Conservation (phyloP, 352 stramenopile species). For the Globisporangium heterothallicum region DNA sequence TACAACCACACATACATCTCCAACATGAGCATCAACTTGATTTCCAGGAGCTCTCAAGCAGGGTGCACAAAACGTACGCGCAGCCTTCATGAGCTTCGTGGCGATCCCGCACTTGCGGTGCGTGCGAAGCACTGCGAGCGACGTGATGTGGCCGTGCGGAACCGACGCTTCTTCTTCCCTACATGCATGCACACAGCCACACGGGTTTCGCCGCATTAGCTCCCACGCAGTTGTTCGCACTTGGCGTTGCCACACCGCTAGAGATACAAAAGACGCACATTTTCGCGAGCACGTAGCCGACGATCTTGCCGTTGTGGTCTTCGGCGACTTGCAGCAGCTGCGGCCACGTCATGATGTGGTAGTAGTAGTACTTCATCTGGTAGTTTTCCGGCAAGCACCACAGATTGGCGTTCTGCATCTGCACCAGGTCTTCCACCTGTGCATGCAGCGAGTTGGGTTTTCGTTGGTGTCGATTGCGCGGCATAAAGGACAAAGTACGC, state of each 20-base stretch:
- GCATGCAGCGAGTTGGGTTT: too few relatives aligned
- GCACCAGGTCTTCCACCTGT: slow-evolving; percentile 92
- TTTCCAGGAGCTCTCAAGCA: background rate
- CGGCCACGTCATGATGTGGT: slow-evolving; percentile 99
- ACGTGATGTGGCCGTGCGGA: slow-evolving; percentile 99
- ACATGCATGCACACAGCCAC: background rate
- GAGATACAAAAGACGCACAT: slow-evolving; percentile 86
- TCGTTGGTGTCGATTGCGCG: too few relatives aligned
- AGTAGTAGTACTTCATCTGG: slow-evolving; percentile 99
- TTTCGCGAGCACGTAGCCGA: slow-evolving; percentile 99
- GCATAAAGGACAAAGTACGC: too few relatives aligned
- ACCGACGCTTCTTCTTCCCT: slow-evolving; percentile 82
- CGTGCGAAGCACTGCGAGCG: slow-evolving; percentile 94
- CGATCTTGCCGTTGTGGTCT: slow-evolving; percentile 96
- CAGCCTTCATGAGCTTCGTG: slow-evolving; percentile 97
- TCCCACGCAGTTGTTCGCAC: too few relatives aligned
- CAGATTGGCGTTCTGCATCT: slow-evolving; percentile 99
- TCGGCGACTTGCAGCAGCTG: slow-evolving; percentile 98
- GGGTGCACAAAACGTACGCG: slow-evolving; percentile 58
- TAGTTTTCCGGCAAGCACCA: slow-evolving; percentile 99
- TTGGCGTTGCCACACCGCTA: too few relatives aligned
- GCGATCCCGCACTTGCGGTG: slow-evolving; percentile 97
- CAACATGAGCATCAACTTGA: background rate
- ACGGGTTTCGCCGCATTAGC: slow-evolving; percentile 5
- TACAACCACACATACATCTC: background rate